phyloP scores from a whole-genome alignment of 2,329 filamentous ascomycete genomes.

The Alternaria solani region DNA sequence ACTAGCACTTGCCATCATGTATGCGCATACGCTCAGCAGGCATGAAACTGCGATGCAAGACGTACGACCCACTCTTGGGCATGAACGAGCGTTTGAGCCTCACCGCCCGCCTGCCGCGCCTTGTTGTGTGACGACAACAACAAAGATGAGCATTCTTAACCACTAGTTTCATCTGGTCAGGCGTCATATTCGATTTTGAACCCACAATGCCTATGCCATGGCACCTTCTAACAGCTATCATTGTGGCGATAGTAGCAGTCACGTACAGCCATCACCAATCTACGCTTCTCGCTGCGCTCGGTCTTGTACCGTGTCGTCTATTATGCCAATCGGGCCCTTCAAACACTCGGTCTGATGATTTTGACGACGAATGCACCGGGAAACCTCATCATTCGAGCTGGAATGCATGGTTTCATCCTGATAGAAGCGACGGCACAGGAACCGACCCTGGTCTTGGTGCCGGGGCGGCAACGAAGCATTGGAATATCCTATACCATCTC shows the following conservation, averaged over 20 bases:
- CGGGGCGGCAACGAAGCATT: constrained; percentile 45
- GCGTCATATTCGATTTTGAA: background rate
- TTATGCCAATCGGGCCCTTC: background rate
- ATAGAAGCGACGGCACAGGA: constrained; percentile 20
- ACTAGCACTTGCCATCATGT: constrained; percentile 13
- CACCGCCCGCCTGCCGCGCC: constrained; percentile 9
- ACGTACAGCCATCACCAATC: background rate
- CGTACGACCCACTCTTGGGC: constrained; percentile 9
- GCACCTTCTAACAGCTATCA: background rate
- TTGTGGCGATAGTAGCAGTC: constrained; percentile 12
- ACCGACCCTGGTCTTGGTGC: constrained; percentile 30
- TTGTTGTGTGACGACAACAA: constrained; percentile 9
- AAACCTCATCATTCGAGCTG: constrained; percentile 47
- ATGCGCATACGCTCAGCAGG: constrained; percentile 17
- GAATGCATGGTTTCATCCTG: constrained; percentile 48
- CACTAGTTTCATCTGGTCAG: background rate
- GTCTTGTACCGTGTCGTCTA: constrained; percentile 9
- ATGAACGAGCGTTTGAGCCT: constrained; percentile 9
- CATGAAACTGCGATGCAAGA: background rate
- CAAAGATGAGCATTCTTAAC: background rate
- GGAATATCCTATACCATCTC: constrained; percentile 63
- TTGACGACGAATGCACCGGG: constrained; percentile 35
- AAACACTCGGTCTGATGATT: constrained; percentile 25
- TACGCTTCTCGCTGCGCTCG: background rate
- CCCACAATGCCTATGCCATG: constrained; percentile 9